phyloP scores from a whole-genome alignment of 257 asterid species.

The Mentha longifolia region DNA sequence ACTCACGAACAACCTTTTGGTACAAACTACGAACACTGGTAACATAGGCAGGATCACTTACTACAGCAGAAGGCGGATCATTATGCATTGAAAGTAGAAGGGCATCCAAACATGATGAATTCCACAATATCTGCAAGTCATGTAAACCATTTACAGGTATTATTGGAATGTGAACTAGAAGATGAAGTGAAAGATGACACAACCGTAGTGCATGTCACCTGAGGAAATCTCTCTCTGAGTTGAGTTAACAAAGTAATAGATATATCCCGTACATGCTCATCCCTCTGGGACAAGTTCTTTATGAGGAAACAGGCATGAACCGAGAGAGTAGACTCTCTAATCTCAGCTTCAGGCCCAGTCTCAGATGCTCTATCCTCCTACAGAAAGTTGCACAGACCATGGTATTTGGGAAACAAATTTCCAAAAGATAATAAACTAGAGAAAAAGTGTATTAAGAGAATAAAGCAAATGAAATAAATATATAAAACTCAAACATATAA shows the following conservation, averaged over 20 bases:
- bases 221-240: conserved; percentile 91
- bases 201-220: conserved; percentile 55
- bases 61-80: conserved; percentile 87
- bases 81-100: conserved; percentile 83
- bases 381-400: conserved; percentile 47
- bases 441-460: conserved; percentile 17
- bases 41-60: conserved; percentile 94
- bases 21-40: conserved; percentile 87
- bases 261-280: conserved; percentile 84
- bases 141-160: conserved; percentile 28
- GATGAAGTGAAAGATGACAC: conserved; percentile 31
- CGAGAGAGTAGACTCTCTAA: conserved; percentile 82
- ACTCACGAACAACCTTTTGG: conserved; percentile 91
- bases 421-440: conserved; percentile 26
- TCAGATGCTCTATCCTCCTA: conserved; percentile 89
- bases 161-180: conserved; percentile 37
- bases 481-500: not conserved
- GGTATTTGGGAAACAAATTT: conserved; percentile 29
- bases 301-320: conserved; percentile 93
- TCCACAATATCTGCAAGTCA: conserved; percentile 84
- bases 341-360: conserved; percentile 78
- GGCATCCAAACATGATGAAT: conserved; percentile 86
- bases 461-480: conserved; percentile 14
- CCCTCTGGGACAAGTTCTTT: conserved; percentile 91
- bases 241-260: conserved; percentile 83